A percentile compares a stretch with the other conserved stretches of the same genome.
These are phyloP conservation scores for Stylosanthes scabra DNA, from an alignment of 331 rosid genomes.

Conservation along the genomic window DNA sequence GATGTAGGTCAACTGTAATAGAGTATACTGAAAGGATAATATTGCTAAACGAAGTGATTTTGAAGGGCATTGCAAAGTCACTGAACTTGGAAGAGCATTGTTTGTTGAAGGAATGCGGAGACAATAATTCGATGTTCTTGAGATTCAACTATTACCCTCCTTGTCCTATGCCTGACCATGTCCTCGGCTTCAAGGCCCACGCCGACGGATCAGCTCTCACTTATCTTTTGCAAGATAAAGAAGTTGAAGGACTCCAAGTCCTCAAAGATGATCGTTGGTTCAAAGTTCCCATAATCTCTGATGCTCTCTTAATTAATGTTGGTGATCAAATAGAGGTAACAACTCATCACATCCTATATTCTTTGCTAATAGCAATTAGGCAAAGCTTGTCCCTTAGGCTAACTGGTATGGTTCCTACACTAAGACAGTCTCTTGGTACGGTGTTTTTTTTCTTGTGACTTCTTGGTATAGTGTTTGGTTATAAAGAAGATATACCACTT, in stretches of 20 bases:
- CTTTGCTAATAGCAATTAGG: no score
- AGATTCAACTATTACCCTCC: conserved; percentile 68
- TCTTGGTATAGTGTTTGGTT: no score
- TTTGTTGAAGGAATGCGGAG: conserved; percentile 58
- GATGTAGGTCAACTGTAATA: conserved; percentile 30
- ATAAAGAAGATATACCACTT: no score
- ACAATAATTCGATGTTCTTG: conserved; percentile 36
- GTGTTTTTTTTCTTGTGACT: no score
- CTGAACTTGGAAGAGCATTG: conserved; percentile 69
- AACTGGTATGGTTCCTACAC: no score
- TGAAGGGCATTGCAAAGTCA: conserved; percentile 72
- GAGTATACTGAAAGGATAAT: conserved; percentile 33
- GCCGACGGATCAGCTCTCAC: conserved; percentile 72
- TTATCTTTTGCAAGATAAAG: conserved; percentile 66
- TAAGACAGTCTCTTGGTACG: no score
- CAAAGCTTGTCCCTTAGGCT: no score
- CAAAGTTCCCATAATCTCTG: conserved; percentile 60
- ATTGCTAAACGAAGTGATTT: conserved; percentile 41
- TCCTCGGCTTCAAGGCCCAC: conserved; percentile 65
- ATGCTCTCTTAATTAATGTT: conserved; percentile 65
- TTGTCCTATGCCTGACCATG: conserved; percentile 53
- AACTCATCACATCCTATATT: no score
- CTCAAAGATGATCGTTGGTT: conserved; percentile 71
- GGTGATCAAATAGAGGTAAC: conserved; percentile 86
- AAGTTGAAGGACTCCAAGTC: conserved; percentile 77